A percentile compares a stretch with the other conserved stretches of the same genome.
These are phyloP conservation scores for Ophiostoma himal-ulmi DNA, from an alignment of 2,329 filamentous ascomycete genomes.

Conservation along the genomic window DNA sequence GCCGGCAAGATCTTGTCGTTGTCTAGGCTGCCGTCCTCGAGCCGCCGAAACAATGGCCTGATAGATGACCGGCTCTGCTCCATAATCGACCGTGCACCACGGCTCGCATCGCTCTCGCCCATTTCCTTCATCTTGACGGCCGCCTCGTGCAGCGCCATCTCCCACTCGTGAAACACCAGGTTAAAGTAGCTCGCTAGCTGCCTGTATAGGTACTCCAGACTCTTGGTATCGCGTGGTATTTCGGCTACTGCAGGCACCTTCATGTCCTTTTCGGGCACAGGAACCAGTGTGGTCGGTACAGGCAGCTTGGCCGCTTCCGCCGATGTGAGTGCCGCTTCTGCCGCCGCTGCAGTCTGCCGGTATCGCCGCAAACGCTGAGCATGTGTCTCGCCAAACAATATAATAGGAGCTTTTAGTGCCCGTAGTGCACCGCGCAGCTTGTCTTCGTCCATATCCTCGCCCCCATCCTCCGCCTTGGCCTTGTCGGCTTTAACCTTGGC, in stretches of 20 bases:
- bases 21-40: slow-evolving; percentile 75
- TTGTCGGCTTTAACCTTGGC: slow-evolving; percentile 36
- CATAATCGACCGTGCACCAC: slow-evolving; percentile 78
- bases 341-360: slow-evolving; percentile 54
- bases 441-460: slow-evolving; percentile 58
- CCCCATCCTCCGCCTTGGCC: slow-evolving; percentile 35
- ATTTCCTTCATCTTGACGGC: slow-evolving; percentile 38
- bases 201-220: slow-evolving; percentile 66
- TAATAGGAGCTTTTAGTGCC: slow-evolving; percentile 63
- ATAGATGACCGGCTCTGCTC: slow-evolving; percentile 81
- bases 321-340: slow-evolving; percentile 40
- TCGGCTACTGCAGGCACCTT: slow-evolving; percentile 60
- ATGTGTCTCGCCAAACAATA: slow-evolving; percentile 77
- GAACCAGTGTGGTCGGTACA: slow-evolving; percentile 76
- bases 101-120: slow-evolving; percentile 67
- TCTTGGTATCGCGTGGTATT: slow-evolving; percentile 52
- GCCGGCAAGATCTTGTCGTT: slow-evolving; percentile 74
- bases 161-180: slow-evolving; percentile 88
- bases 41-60: slow-evolving; percentile 80
- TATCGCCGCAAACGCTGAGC: slow-evolving; percentile 64
- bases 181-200: slow-evolving; percentile 95
- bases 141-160: slow-evolving; percentile 59
- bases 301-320: slow-evolving; percentile 47
- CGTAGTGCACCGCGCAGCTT: slow-evolving; percentile 65
- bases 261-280: slow-evolving; percentile 83